Evolutionary conservation across 805 yeast species (phyloP).

Genomic region (Hyphopichia homilentoma): DNA sequence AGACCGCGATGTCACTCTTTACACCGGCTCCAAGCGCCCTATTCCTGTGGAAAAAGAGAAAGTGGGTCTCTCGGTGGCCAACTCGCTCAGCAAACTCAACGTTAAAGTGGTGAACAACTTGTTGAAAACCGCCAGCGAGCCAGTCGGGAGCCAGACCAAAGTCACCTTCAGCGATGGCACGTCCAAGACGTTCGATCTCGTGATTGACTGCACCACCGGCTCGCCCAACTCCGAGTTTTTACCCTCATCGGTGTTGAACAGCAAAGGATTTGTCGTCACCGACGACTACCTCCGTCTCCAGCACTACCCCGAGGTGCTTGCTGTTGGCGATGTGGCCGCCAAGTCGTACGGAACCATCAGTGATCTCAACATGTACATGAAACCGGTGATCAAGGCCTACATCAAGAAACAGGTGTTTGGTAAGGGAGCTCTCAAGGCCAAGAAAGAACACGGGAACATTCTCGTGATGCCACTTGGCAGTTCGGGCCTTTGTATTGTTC

Average conservation of each 20-base stretch:
- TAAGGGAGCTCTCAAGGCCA: too few species aligned
- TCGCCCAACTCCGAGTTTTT: slow-evolving; percentile 34
- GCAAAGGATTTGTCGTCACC: slow-evolving; percentile 24
- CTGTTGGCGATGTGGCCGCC: slow-evolving; percentile 32
- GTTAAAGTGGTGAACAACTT: slow-evolving; percentile 21
- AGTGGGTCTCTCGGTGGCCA: slow-evolving; percentile 9
- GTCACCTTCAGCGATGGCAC: slow-evolving; percentile 1
- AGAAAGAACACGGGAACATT: slow-evolving; percentile 8
- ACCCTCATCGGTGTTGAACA: slow-evolving; percentile 17
- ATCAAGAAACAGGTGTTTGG: slow-evolving; percentile 1
- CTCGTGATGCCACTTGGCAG: slow-evolving; percentile 27
- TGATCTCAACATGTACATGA: slow-evolving; percentile 23
- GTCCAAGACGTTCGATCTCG: slow-evolving; percentile 20
- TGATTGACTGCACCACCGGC: slow-evolving; percentile 20
- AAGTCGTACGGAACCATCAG: slow-evolving; percentile 18
- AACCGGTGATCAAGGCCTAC: not conserved
- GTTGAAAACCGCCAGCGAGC: slow-evolving; percentile 6
- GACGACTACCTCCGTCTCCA: slow-evolving; percentile 22
- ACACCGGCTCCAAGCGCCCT: slow-evolving; percentile 17
- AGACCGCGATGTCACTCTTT: slow-evolving; percentile 14
- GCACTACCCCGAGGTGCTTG: slow-evolving; percentile 24
- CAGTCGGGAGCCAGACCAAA: not conserved
- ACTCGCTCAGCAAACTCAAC: slow-evolving; percentile 12
- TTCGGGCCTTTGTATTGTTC: slow-evolving; percentile 33
- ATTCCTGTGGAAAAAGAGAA: slow-evolving; percentile 10